phyloP scores from a whole-genome alignment of 2,329 filamentous ascomycete species.

The Xylaria sp. region DNA sequence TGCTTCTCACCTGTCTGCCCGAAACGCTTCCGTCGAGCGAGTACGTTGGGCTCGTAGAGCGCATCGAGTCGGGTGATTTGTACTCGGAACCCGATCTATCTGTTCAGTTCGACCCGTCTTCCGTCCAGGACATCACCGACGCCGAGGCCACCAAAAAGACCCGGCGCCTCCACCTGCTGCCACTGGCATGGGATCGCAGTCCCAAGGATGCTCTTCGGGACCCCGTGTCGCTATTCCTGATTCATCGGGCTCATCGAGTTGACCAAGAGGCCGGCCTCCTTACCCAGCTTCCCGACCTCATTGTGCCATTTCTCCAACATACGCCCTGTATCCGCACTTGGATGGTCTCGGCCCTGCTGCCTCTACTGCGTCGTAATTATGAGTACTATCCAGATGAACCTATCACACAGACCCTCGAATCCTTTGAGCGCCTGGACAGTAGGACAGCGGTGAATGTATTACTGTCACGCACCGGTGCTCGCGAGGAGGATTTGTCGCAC shows the following conservation, averaged over 20 bases:
- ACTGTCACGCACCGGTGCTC: constrained; percentile 64
- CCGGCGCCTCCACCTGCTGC: constrained; percentile 69
- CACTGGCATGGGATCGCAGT: constrained; percentile 62
- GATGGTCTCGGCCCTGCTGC: constrained; percentile 75
- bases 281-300: constrained; percentile 71
- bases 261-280: constrained; percentile 78
- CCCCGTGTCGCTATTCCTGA: constrained; percentile 69
- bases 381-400: constrained; percentile 71
- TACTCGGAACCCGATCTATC: constrained; percentile 51
- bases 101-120: constrained; percentile 62
- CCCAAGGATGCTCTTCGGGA: constrained; percentile 62
- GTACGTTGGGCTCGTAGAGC: constrained; percentile 70
- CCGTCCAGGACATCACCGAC: constrained; percentile 68
- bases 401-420: constrained; percentile 63
- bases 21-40: constrained; percentile 71
- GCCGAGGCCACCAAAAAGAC: constrained; percentile 71
- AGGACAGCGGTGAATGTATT: constrained; percentile 68
- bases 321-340: constrained; percentile 71
- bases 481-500: constrained; percentile 52
- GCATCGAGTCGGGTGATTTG: constrained; percentile 62
- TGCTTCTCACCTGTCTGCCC: constrained; percentile 81
- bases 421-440: constrained; percentile 71
- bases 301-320: constrained; percentile 73
- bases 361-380: constrained; percentile 73
- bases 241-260: constrained; percentile 74